Base-by-base conservation (phyloP, 176 grass and related monocot species). In the Oryza meyeriana region DNA sequence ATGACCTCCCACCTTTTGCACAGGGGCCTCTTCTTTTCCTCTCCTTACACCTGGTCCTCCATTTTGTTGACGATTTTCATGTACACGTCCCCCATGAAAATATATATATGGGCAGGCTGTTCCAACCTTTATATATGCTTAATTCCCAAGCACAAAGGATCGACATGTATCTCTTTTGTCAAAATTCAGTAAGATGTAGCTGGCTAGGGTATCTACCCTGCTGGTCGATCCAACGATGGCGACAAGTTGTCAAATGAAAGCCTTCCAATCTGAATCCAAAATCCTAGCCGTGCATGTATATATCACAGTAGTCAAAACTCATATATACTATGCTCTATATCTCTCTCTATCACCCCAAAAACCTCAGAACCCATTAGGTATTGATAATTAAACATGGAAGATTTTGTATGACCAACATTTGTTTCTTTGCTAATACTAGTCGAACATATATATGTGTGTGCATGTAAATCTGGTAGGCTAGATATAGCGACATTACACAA, bases 221-320 rank as follows among this genome's bases (percentile, higher is more conserved):
- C 18, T 75, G 52, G 22, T 67, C 33, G 82, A 84, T 24, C 52
- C 22, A 20, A 18, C 47, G 22, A 58, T 69, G 87, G 18, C 57
- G 77, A 89, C 71, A 76, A 64, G 76, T 71, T 85, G 40, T 13
- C 18, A 13, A 85, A 71, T 81, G 78, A 25, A 81, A 71, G 39
- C 87, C 71, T 69, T 62, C 25, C 52, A 70, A 85, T 80, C 52
- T 16, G 75, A 31, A 74, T 39, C 38, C 24, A 74, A 36, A 80
- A 85, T 70, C 48, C 25, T 85, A 70, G 41, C 75, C 57, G 12
- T 47, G 9, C 35, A 62, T 71, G 61, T 80, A 58, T 8, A 58
- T 24, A 80, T 75, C 87, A 74, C 31, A 38, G 12, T 74, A 47
- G 16, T 41, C 28, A 58, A 45, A 39, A 20, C 0, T 3, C 52